Evolutionary conservation across 176 grass and related monocot genomes (phyloP), one percentile per base, ranked within the genome.

Genomic region (Microstegium vimineum): DNA sequence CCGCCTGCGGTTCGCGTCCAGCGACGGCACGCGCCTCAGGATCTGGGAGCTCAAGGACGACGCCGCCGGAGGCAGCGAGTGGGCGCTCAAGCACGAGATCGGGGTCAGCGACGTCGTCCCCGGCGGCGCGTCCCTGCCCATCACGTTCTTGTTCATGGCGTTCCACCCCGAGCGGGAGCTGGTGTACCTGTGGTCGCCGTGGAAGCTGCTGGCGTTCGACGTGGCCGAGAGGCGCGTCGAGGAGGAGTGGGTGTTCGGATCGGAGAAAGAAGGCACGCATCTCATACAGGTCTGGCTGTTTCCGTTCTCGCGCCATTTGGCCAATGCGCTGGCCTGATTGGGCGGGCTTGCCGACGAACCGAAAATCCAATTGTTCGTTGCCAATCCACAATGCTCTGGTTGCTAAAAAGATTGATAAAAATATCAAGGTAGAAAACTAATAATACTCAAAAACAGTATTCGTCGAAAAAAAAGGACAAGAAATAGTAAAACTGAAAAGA

Each of bases 251-350:
- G 35, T 23, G 74, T 82, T 93, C 66, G 83, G 78, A 2, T 87
- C 88, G 35, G 86, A 82, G 76, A 90, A 79, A 42, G 84, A 87
- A 60, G 82, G 87, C 71, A 65, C 85, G 43, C 86, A 95, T 62
- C 77, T 98, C 33, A 88, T 93, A 40, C 93, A 98, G 79, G 80
- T 93, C 34, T 95, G 96, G 96, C 0, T 95, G 36, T 98, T 93
- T 73, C 96, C 96, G 1, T 95, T 92, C 76, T 90, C 96, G 8
- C 75, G 80, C 66, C 85, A 91, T 75, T 40, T 98, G 79, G 88
- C 90, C 18, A 81, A 80, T 69, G 90, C 93, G 62, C 66, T 95
- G 40, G 80, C 84, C 22, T 92, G 82, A 85, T 22, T 20, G 0
- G 43, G 51, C 9, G 0, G 43, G 51, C 9, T 45, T n/a, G 26